Percentiles rank a stretch among this genome's conserved stretches.
Conservation (phyloP, 139 green algal species). For the Coelastrella sp. region DNA sequence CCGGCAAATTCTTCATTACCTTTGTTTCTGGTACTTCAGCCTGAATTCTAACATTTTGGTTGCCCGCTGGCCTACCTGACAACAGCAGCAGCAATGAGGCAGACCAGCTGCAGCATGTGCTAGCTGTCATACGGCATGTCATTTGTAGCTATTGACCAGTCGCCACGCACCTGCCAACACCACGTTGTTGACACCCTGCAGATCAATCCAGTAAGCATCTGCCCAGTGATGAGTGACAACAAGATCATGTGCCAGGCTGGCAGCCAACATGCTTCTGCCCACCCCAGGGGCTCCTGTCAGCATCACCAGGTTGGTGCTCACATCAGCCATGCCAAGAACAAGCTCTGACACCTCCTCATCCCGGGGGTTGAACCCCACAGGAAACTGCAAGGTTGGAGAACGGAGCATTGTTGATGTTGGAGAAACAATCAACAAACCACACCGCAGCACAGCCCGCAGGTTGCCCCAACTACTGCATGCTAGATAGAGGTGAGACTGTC, state of each 20-base stretch:
- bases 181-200: slow-evolving; percentile 39
- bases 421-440: neutral
- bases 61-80: too few species aligned
- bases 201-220: slow-evolving; percentile 58
- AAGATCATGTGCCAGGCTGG: slow-evolving; percentile 42
- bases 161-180: slow-evolving; percentile 43
- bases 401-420: neutral
- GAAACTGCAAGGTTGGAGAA: slow-evolving; percentile 8
- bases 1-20: too few species aligned
- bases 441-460: too few species aligned
- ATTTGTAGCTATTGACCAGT: too few species aligned
- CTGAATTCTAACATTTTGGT: too few species aligned
- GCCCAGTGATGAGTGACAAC: slow-evolving; percentile 48
- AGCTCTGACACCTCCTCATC: slow-evolving; percentile 47
- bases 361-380: neutral
- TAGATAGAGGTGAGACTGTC: too few species aligned
- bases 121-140: too few species aligned
- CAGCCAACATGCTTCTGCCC: slow-evolving; percentile 38
- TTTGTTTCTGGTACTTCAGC: too few species aligned
- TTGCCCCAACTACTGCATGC: too few species aligned
- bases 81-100: too few species aligned
- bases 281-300: slow-evolving; percentile 21
- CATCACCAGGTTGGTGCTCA: slow-evolving; percentile 50
- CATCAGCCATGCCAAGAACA: slow-evolving; percentile 41
- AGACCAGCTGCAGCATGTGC: too few species aligned